A percentile compares a stretch with the other conserved stretches of the same genome.
Evolutionary conservation across 2,329 filamentous ascomycete genomes (phyloP).

Genomic region (Apiospora marii): DNA sequence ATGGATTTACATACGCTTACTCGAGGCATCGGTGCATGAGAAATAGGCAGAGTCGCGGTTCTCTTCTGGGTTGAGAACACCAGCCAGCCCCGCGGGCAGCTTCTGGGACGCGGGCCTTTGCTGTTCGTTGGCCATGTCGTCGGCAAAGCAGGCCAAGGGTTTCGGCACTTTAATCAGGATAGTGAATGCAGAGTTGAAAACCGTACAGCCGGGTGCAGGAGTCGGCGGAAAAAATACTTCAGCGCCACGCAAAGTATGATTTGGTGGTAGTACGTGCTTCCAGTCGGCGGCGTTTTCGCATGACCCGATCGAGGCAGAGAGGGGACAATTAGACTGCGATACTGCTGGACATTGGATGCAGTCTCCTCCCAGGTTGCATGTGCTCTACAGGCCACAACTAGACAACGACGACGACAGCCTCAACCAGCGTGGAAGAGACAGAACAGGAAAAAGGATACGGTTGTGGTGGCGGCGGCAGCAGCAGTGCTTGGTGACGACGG

Average conservation of each 20-base stretch:
- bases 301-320: constrained; percentile 14
- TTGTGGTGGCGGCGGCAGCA: not conserved
- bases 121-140: constrained; percentile 48
- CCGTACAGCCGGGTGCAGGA: constrained; percentile 14
- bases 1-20: constrained; percentile 54
- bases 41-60: constrained; percentile 62
- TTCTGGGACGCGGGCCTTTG: constrained; percentile 51
- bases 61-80: constrained; percentile 60
- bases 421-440: not conserved
- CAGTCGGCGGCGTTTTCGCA: constrained; percentile 15
- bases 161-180: not conserved
- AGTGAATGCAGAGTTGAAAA: not conserved
- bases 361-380: constrained; percentile 10
- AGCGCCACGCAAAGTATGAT: constrained; percentile 21
- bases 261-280: constrained; percentile 15
- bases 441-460: not conserved
- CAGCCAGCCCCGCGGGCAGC: constrained; percentile 56
- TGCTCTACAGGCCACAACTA: not conserved
- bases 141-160: not conserved
- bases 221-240: constrained; percentile 4
- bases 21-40: constrained; percentile 56
- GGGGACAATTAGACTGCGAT: constrained; percentile 6
- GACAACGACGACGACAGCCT: not conserved
- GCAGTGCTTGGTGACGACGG: not conserved
- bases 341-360: constrained; percentile 17